Base-by-base conservation (phyloP, 2,329 filamentous ascomycete species). In the Didymella pinodella region DNA sequence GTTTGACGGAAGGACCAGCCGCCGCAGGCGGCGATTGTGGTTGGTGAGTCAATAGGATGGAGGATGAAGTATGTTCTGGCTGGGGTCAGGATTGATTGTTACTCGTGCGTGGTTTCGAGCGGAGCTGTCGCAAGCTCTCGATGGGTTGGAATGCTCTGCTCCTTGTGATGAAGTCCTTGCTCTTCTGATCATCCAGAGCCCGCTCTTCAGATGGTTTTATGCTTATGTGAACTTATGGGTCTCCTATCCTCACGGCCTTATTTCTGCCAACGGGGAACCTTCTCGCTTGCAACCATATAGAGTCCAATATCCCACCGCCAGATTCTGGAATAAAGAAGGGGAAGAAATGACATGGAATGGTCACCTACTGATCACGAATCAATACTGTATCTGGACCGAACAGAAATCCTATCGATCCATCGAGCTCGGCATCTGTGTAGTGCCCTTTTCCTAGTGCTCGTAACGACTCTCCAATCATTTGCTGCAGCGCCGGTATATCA, bases 1-100 rank as follows among this genome's bases (percentile, higher is more conserved):
- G 74, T 77, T 26, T 66, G 65, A 8, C 74, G 67, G 36, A 76
- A 77, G 1, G 72, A 75, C 74, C 74, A 77, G 10, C 74, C 73
- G 22, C 74, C 74, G 38, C 72, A 76, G n/a, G 74, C 74, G 44
- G 63, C 68, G 44, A 77, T 74, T 7, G 52, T 65, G 10, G 16
- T 6, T 2, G 73, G 72, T 0, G 53, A 48, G 12, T 47, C 16
- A 16, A 48, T 28, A 2, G 72, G 73, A 48, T 73, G 65, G 8
- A 77, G 66, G 49, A 77, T 73, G 62, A 69, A 77, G 54, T 77
- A 76, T 12, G 73, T 76, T 48, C 63, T 69, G 28, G 2, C 10
- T 7, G n/a, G 25, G 40, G 48, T 22, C 3, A 22, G 22, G 22
- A 22, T 22, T 22, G 22, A 2, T 22, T 22, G 22, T 22, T 22